Percentiles rank a stretch among this genome's conserved stretches.
Evolutionary conservation across 108 stramenopile genomes (phyloP).

Genomic region (Nannochloropsis salina): DNA sequence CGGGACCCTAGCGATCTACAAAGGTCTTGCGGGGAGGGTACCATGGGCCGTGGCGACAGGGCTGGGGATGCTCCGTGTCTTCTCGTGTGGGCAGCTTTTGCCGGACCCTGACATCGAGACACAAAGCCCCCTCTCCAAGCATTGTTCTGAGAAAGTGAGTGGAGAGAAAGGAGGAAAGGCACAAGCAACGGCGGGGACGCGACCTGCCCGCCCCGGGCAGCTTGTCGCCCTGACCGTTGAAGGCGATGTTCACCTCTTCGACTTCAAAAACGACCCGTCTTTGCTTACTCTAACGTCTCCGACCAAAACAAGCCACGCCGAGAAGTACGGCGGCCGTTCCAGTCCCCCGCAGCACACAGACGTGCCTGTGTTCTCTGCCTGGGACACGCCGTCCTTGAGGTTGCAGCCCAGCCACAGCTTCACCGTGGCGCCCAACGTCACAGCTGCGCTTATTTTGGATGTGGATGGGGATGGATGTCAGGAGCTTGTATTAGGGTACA

Average conservation of each 20-base stretch:
- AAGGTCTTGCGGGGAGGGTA: not conserved
- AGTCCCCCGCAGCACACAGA: not conserved
- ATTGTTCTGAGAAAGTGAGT: not conserved
- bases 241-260: not conserved
- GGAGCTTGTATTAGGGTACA: not conserved
- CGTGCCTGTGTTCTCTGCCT: too few relatives aligned
- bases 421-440: not conserved
- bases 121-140: not conserved
- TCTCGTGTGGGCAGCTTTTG: not conserved
- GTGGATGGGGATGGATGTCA: conserved; percentile 8
- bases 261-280: not conserved
- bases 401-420: not conserved
- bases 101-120: not conserved
- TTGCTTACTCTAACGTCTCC: not conserved
- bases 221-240: not conserved
- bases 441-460: not conserved
- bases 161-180: not conserved
- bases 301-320: not conserved
- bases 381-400: not conserved
- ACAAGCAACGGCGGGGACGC: not conserved
- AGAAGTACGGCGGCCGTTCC: not conserved
- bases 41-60: not conserved
- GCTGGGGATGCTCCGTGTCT: not conserved
- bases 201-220: not conserved
- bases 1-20: not conserved